Percentiles rank a stretch among this genome's conserved stretches.
These are phyloP conservation scores for Dipteronia sinensis DNA, from an alignment of 345 rosid genomes.

Conservation along the genomic window DNA sequence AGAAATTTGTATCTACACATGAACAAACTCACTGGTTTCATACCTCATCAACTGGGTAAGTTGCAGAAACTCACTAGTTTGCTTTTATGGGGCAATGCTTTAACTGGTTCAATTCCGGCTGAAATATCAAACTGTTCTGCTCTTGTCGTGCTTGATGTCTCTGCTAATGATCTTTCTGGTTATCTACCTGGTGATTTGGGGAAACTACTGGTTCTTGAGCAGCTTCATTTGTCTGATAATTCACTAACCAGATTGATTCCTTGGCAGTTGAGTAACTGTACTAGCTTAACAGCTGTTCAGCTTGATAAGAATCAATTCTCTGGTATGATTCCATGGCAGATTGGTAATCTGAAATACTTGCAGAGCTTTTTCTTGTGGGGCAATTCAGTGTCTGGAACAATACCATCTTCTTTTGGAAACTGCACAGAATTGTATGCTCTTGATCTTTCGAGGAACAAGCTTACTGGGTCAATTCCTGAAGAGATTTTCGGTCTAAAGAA, in stretches of 20 bases:
- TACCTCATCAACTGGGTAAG: conserved; percentile 78
- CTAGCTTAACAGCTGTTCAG: conserved; percentile 84
- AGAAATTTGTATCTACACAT: conserved; percentile 90
- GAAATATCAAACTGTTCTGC: conserved; percentile 90
- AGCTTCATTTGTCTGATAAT: conserved; percentile 96
- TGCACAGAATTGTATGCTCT: conserved; percentile 75
- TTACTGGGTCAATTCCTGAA: conserved; percentile 80
- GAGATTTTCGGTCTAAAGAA: conserved; percentile 79
- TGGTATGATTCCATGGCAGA: conserved; percentile 74
- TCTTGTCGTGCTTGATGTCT: conserved; percentile 87
- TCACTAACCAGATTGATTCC: conserved; percentile 69
- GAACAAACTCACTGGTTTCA: conserved; percentile 91
- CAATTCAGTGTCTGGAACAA: conserved; percentile 76
- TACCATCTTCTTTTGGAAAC: conserved; percentile 83
- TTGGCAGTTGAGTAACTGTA: conserved; percentile 78
- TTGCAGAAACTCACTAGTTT: conserved; percentile 88
- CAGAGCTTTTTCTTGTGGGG: conserved; percentile 97
- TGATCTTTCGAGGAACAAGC: conserved; percentile 91
- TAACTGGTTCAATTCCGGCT: conserved; percentile 76
- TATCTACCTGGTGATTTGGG: conserved; percentile 83
- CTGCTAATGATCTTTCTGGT: conserved; percentile 80
- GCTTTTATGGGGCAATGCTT: conserved; percentile 85
- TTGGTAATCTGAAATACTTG: conserved; percentile 69
- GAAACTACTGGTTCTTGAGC: conserved; percentile 72
- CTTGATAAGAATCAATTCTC: conserved; percentile 86